phyloP scores from a whole-genome alignment of 495 filamentous ascomycete species.

The Xylaria castorea region DNA sequence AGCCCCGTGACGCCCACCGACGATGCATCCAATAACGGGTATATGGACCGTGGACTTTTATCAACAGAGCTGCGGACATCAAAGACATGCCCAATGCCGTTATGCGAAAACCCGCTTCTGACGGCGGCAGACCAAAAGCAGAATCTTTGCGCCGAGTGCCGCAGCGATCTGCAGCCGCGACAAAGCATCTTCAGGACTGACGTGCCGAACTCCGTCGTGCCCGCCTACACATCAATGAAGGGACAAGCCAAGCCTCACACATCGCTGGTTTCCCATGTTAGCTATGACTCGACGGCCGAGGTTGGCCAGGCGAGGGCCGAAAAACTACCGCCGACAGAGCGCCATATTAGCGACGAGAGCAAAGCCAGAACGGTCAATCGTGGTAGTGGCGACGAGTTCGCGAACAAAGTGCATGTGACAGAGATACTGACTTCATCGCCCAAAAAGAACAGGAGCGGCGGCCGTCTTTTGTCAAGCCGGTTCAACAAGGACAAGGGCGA shows the following conservation, averaged over 20 bases:
- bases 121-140: constrained; percentile 21
- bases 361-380: neutral
- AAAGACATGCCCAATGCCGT: constrained; percentile 48
- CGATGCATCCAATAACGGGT: neutral
- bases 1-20: constrained; percentile 5
- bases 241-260: neutral
- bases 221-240: neutral
- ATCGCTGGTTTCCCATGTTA: constrained; percentile 1
- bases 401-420: neutral
- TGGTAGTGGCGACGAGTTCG: neutral
- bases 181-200: constrained; percentile 31
- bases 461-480: neutral
- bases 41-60: constrained; percentile 47
- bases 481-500: neutral
- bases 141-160: constrained; percentile 37
- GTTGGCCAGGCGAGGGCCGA: neutral
- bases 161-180: constrained; percentile 28
- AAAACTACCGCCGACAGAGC: neutral
- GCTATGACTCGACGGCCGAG: neutral
- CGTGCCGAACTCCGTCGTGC: neutral
- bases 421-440: neutral
- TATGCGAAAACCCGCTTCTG: constrained; percentile 25
- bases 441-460: neutral
- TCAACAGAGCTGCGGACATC: constrained; percentile 28
- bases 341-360: neutral